These are phyloP conservation scores for Solanum gracilifrons DNA, from an alignment of 257 asterid genomes.

Conservation along the genomic window DNA sequence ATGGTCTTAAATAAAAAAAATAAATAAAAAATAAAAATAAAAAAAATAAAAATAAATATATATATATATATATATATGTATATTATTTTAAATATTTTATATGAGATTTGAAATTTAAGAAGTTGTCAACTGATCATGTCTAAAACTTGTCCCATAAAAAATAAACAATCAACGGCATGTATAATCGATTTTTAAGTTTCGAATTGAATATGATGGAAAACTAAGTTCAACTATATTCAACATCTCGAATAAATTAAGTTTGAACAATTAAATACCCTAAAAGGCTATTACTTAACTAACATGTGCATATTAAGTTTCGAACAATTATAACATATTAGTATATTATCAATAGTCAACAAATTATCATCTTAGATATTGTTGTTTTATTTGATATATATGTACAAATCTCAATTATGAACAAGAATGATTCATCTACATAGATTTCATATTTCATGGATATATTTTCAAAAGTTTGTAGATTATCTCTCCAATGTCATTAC, in stretches of 20 bases:
- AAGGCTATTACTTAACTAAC: neutral
- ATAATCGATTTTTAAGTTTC: too few relatives aligned
- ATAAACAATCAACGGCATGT: neutral
- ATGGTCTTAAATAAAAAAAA: too few relatives aligned
- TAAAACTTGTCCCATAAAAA: neutral
- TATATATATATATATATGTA: too few relatives aligned
- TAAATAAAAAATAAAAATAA: too few relatives aligned
- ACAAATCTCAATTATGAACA: neutral
- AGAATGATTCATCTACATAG: neutral
- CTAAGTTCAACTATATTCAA: neutral
- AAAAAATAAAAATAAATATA: too few relatives aligned
- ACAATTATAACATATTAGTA: neutral
- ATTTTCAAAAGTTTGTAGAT: too few relatives aligned
- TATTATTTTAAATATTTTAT: too few relatives aligned
- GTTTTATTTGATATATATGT: neutral
- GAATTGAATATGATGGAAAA: neutral
- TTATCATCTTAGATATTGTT: neutral
- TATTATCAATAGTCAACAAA: neutral
- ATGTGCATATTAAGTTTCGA: neutral
- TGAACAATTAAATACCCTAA: neutral
- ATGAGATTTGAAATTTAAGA: neutral
- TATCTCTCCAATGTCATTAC: too few relatives aligned
- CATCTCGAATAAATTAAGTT: neutral
- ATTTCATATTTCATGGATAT: too few relatives aligned
- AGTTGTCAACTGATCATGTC: too few relatives aligned